Evolutionary conservation across 345 rosid genomes (phyloP).

Genomic region (Microcos paniculata): DNA sequence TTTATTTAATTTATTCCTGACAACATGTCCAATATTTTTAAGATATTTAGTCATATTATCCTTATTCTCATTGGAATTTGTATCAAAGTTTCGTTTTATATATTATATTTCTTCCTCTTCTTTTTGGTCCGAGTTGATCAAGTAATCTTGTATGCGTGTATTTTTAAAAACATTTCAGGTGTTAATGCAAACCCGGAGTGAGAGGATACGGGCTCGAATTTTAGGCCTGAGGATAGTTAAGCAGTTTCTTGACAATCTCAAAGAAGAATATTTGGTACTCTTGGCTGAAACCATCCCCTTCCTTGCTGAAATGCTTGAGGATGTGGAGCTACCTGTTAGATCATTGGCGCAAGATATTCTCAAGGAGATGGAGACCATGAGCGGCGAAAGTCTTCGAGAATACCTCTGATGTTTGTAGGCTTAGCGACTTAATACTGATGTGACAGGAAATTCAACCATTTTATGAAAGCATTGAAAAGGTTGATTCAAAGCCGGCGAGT

Average conservation of each 20-base stretch:
- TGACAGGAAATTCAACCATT: too few relatives aligned
- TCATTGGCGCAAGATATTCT: conserved; percentile 79
- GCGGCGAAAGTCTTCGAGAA: conserved; percentile 76
- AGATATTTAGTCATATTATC: not conserved
- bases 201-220: conserved; percentile 66
- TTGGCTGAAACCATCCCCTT: conserved; percentile 84
- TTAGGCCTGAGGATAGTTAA: conserved; percentile 75
- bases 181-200: conserved; percentile 88
- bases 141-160: too few relatives aligned
- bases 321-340: conserved; percentile 73
- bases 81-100: not conserved
- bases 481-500: not conserved
- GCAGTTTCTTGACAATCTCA: conserved; percentile 69
- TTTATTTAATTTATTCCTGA: not conserved
- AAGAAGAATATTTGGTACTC: conserved; percentile 82
- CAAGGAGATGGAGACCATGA: conserved; percentile 82
- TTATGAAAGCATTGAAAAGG: too few relatives aligned
- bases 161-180: conserved; percentile 41
- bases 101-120: too few relatives aligned
- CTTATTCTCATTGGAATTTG: not conserved
- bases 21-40: not conserved
- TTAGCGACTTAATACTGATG: too few relatives aligned
- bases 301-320: conserved; percentile 90
- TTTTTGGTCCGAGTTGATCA: not conserved
- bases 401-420: conserved; percentile 42